Percentiles rank a stretch among this genome's conserved stretches.
phyloP scores from a whole-genome alignment of 2,329 filamentous ascomycete species.

The Aspergillus candidus region DNA sequence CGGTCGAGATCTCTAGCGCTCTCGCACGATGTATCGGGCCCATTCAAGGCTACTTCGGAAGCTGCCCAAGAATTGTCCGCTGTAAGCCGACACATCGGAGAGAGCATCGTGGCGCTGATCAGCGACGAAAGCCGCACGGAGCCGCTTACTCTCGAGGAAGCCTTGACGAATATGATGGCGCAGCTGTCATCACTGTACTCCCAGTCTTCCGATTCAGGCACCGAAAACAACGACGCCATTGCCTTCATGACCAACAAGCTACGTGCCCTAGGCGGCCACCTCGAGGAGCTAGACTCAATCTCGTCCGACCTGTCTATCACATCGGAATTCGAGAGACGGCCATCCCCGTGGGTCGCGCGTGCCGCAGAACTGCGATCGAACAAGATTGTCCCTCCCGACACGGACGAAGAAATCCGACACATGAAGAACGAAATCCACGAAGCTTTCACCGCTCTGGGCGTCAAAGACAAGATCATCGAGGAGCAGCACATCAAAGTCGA shows the following conservation, averaged over 20 bases:
- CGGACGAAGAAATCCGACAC: constrained; percentile 75
- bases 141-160: constrained; percentile 60
- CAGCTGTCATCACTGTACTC: constrained; percentile 23
- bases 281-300: constrained; percentile 65
- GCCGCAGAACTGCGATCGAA: constrained; percentile 75
- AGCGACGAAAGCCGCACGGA: constrained; percentile 66
- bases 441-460: constrained; percentile 63
- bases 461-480: constrained; percentile 75
- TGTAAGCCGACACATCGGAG: constrained; percentile 62
- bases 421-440: constrained; percentile 76
- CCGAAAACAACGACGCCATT: constrained; percentile 54
- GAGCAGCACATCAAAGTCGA: constrained; percentile 88
- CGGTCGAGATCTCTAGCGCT: constrained; percentile 69
- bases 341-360: constrained; percentile 76
- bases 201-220: constrained; percentile 20
- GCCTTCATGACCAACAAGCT: constrained; percentile 62
- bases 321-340: constrained; percentile 69
- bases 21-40: constrained; percentile 58
- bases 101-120: constrained; percentile 59
- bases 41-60: constrained; percentile 64
- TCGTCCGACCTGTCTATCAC: constrained; percentile 66
- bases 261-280: constrained; percentile 55
- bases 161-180: constrained; percentile 53
- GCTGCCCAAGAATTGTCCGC: constrained; percentile 60
- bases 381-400: constrained; percentile 72